Conservation (phyloP, 257 asterid genomes). For the Fraxinus quadrangulata region DNA sequence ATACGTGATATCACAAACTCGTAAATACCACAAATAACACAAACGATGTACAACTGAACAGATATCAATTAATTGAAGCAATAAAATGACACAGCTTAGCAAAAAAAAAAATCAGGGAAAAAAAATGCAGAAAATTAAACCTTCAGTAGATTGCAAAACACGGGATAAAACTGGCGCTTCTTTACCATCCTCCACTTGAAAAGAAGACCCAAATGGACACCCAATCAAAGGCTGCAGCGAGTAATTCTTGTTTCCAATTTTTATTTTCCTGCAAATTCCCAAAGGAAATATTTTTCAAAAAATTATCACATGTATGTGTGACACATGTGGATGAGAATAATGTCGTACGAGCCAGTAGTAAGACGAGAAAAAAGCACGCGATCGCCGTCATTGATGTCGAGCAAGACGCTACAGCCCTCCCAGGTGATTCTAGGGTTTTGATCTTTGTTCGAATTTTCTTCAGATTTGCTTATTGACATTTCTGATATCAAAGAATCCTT, state of each 20-base stretch:
- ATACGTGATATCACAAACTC: neutral
- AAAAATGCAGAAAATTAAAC: conserved; percentile 29
- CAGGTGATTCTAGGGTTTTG: conserved; percentile 67
- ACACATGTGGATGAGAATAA: neutral
- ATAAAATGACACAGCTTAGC: neutral
- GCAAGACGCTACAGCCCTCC: conserved; percentile 97
- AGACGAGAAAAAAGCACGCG: conserved; percentile 93
- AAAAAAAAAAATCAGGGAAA: too few relatives aligned
- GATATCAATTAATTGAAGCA: neutral
- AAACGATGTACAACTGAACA: neutral
- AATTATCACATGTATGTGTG: neutral
- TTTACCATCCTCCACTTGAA: conserved; percentile 70
- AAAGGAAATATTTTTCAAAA: conserved; percentile 3
- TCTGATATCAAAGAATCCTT: neutral
- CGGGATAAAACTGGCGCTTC: conserved; percentile 75
- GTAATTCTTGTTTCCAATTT: conserved; percentile 78
- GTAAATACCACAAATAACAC: neutral
- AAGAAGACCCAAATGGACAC: conserved; percentile 74
- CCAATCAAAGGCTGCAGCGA: conserved; percentile 85
- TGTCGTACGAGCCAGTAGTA: conserved; percentile 73
- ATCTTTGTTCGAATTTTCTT: conserved; percentile 31
- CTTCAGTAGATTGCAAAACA: conserved; percentile 53
- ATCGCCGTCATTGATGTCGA: conserved; percentile 92
- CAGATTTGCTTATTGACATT: conserved; percentile 43
- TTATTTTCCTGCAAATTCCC: conserved; percentile 56